A percentile compares a stretch with the other conserved stretches of the same genome.
These are phyloP conservation scores for Fusarium caatingaense DNA, from an alignment of 2,329 filamentous ascomycete genomes.

Conservation along the genomic window DNA sequence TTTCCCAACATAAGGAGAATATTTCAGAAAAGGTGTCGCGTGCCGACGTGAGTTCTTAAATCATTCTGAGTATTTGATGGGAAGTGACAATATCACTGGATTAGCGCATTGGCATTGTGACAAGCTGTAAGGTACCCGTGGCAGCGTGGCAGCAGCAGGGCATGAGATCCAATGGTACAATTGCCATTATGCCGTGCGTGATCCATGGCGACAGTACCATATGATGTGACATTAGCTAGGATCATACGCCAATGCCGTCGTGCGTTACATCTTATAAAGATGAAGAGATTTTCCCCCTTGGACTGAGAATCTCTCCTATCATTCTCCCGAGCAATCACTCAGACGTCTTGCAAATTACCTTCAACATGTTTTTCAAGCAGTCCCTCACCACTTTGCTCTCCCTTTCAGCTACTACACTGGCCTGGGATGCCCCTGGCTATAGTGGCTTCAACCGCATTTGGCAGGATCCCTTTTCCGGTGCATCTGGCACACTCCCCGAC, in stretches of 20 bases:
- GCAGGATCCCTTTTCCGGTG: constrained; percentile 59
- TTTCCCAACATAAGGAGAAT: background rate
- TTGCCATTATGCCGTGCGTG: background rate
- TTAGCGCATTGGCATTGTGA: background rate
- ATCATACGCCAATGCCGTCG: background rate
- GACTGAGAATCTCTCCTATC: background rate
- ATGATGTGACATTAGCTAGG: background rate
- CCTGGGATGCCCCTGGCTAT: constrained; percentile 51
- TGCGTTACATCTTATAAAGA: background rate
- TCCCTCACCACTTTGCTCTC: background rate
- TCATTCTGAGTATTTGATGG: background rate
- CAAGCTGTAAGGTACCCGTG: background rate
- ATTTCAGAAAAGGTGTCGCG: background rate
- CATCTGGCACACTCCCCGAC: constrained; percentile 53
- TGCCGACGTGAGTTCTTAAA: background rate
- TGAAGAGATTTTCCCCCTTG: background rate
- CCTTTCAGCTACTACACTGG: background rate
- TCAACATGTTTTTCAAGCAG: constrained; percentile 18
- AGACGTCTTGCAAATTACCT: background rate
- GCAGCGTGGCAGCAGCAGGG: background rate
- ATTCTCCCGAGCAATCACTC: background rate
- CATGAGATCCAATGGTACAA: background rate
- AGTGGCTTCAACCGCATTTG: constrained; percentile 56
- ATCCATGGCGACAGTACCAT: background rate
- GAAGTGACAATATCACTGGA: background rate